Evolutionary conservation across 2,329 filamentous ascomycete genomes (phyloP).

Genomic region (Curvularia sp.): DNA sequence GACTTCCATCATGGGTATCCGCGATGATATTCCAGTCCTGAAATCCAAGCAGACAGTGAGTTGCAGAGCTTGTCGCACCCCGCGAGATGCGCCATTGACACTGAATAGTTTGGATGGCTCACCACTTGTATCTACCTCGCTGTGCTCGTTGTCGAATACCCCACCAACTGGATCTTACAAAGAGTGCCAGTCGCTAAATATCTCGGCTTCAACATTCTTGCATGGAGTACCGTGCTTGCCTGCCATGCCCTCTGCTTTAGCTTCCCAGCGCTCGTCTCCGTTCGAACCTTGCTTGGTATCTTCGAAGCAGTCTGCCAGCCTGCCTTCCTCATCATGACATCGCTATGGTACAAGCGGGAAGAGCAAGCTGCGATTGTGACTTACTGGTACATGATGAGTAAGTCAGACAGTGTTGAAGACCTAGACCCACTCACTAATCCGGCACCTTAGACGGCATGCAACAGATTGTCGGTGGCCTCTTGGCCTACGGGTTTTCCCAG

Average conservation of each 20-base stretch:
- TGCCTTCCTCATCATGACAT: conserved; percentile 69
- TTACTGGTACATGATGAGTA: conserved; percentile 76
- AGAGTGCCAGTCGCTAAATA: conserved; percentile 73
- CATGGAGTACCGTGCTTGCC: conserved; percentile 68
- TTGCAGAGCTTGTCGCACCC: conserved; percentile 5
- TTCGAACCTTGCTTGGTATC: conserved; percentile 72
- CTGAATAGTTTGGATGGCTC: conserved; percentile 69
- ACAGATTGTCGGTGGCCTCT: conserved; percentile 74
- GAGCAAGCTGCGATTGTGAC: conserved; percentile 72
- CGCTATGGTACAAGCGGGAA: conserved; percentile 74
- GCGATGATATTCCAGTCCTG: conserved; percentile 48
- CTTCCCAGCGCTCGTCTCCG: conserved; percentile 66
- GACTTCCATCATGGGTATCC: conserved; percentile 68
- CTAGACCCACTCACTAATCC: conserved; percentile 1
- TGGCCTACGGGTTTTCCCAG: conserved; percentile 61
- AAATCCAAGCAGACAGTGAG: conserved; percentile 38
- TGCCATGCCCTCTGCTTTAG: conserved; percentile 67
- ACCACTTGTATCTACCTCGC: conserved; percentile 78
- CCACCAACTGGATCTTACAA: conserved; percentile 70
- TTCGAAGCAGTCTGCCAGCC: conserved; percentile 76
- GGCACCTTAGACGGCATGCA: conserved; percentile 63
- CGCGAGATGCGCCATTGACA: conserved; percentile 10
- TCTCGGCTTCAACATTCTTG: conserved; percentile 67
- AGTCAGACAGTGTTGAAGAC: background rate
- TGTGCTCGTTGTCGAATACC: conserved; percentile 74